Evolutionary conservation across 2,329 filamentous ascomycete genomes (phyloP).

Genomic region (Aspergillus aculeatinus): DNA sequence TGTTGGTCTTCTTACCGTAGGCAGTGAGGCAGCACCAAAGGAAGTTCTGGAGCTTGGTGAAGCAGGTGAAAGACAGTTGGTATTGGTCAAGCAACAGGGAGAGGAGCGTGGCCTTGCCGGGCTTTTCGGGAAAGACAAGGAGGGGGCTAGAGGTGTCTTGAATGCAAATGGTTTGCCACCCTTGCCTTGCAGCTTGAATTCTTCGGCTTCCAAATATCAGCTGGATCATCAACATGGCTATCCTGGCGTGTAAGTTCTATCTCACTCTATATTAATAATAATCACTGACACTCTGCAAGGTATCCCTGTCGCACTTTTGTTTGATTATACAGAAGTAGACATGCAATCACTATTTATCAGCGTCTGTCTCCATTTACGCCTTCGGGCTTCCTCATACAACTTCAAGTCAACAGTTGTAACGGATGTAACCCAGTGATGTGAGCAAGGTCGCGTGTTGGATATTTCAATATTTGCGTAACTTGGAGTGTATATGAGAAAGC

Average conservation of each 20-base stretch:
- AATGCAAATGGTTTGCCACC: conserved; percentile 80
- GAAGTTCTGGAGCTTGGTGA: conserved; percentile 71
- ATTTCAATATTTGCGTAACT: too few species aligned
- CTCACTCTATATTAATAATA: conserved; percentile 16
- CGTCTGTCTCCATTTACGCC: neutral
- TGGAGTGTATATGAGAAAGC: too few species aligned
- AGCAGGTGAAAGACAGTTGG: conserved; percentile 70
- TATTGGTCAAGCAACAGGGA: conserved; percentile 72
- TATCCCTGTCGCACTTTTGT: conserved; percentile 50
- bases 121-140: conserved; percentile 67
- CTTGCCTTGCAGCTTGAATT: conserved; percentile 69
- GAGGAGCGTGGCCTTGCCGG: conserved; percentile 69
- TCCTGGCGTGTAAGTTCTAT: conserved; percentile 59
- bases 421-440: too few species aligned
- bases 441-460: too few species aligned
- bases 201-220: conserved; percentile 59
- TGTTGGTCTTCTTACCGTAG: conserved; percentile 79
- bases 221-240: conserved; percentile 69
- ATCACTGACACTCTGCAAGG: conserved; percentile 28
- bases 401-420: neutral
- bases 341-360: neutral
- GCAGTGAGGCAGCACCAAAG: conserved; percentile 77
- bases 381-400: neutral
- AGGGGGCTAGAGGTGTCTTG: conserved; percentile 59
- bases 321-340: conserved; percentile 24